A percentile compares a stretch with the other conserved stretches of the same genome.
Evolutionary conservation across 495 filamentous ascomycete species (phyloP).

Genomic region (Staphylotrichum longicolle): DNA sequence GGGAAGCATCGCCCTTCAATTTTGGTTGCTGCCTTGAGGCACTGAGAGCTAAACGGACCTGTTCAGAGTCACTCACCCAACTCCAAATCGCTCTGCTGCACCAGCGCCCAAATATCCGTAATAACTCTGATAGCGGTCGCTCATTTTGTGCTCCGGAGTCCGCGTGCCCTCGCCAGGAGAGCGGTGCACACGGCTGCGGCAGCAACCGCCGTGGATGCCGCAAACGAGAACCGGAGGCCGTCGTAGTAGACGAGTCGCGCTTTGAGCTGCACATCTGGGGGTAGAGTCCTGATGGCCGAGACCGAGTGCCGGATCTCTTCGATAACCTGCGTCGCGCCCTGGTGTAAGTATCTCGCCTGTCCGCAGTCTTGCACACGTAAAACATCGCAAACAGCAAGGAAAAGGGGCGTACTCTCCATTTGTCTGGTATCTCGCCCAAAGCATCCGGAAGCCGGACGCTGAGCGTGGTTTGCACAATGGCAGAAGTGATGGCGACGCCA

Average conservation of each 20-base stretch:
- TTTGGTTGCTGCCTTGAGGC: background rate
- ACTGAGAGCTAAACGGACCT: no score
- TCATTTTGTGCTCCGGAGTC: constrained; percentile 39
- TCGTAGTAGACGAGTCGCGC: constrained; percentile 60
- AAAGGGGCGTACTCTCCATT: constrained; percentile 61
- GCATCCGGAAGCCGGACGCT: constrained; percentile 54
- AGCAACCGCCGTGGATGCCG: constrained; percentile 52
- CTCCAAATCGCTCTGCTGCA: background rate
- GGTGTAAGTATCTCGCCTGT: constrained; percentile 24
- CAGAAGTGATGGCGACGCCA: constrained; percentile 61
- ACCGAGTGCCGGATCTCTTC: constrained; percentile 62
- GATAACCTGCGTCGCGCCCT: constrained; percentile 44
- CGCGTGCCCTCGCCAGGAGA: constrained; percentile 50
- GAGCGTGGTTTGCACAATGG: constrained; percentile 63
- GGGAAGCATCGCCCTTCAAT: background rate
- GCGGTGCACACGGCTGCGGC: constrained; percentile 50
- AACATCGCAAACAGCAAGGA: constrained; percentile 6
- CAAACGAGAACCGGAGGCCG: constrained; percentile 56
- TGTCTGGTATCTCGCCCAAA: constrained; percentile 61
- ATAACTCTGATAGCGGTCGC: no score
- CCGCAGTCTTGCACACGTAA: constrained; percentile 15
- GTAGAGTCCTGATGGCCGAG: constrained; percentile 52
- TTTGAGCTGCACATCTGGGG: constrained; percentile 58
- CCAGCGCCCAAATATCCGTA: no score
- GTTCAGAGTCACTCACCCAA: background rate